These are phyloP conservation scores for Pythium grandisporangium DNA, from an alignment of 352 stramenopile genomes.

Conservation along the genomic window DNA sequence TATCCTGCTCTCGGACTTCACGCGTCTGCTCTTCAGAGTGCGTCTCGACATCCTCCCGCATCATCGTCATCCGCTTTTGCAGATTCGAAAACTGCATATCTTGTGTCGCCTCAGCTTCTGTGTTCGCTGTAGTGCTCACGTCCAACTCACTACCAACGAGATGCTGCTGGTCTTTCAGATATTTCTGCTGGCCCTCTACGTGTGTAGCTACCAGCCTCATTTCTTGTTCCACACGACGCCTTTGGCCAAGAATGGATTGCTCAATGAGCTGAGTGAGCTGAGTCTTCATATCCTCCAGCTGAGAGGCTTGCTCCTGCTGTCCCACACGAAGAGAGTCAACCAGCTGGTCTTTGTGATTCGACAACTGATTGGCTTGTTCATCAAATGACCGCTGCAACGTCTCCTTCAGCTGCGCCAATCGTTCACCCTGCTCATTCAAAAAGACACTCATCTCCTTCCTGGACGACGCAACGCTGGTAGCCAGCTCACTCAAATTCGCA, in stretches of 20 bases:
- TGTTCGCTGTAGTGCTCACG: constrained; percentile 8
- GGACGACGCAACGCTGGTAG: constrained; percentile 11
- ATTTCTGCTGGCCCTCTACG: constrained; percentile 9
- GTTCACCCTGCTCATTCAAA: constrained; percentile 15
- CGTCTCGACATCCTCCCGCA: constrained; percentile 3
- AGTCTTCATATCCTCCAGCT: constrained; percentile 13
- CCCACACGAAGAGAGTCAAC: constrained; percentile 13
- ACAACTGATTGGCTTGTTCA: constrained; percentile 10
- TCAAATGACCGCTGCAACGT: constrained; percentile 10
- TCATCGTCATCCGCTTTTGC: constrained; percentile 6
- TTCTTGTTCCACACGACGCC: constrained; percentile 10
- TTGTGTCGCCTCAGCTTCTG: constrained; percentile 12
- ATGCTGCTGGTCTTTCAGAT: constrained; percentile 7
- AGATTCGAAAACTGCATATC: constrained; percentile 12
- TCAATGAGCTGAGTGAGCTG: constrained; percentile 15
- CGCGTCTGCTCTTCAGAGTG: constrained; percentile 7
- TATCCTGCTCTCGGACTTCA: constrained; percentile 3
- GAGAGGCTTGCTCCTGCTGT: constrained; percentile 10
- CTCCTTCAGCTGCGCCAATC: constrained; percentile 9
- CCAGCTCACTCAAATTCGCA: constrained; percentile 8
- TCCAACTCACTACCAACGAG: constrained; percentile 13
- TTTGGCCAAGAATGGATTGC: constrained; percentile 11
- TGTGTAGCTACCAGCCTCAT: constrained; percentile 10
- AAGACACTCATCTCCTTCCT: constrained; percentile 17
- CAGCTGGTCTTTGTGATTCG: constrained; percentile 12